Conservation (phyloP, 164 flowering plant species). For the Chimonanthus praecox region DNA sequence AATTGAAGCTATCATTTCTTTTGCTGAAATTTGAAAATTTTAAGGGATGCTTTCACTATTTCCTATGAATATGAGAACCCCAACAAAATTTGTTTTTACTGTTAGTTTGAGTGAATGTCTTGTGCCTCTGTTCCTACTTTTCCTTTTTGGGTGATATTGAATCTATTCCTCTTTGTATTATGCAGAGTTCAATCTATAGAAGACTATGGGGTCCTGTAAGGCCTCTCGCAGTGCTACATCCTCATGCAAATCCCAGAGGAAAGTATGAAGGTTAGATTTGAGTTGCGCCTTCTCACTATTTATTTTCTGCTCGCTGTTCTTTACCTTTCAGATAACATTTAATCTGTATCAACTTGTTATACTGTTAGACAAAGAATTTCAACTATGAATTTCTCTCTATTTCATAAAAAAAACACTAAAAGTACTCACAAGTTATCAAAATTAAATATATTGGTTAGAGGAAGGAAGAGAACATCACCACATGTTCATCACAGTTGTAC, state of each 20-base stretch:
- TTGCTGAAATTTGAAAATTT: neutral
- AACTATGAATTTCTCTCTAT: neutral
- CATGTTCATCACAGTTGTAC: neutral
- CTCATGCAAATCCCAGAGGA: constrained; percentile 68
- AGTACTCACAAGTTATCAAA: neutral
- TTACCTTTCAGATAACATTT: neutral
- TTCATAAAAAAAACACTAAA: neutral
- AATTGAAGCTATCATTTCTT: neutral
- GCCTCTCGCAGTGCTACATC: constrained; percentile 56
- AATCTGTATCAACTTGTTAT: neutral
- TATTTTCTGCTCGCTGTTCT: neutral
- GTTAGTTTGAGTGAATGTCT: neutral
- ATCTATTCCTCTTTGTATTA: constrained; percentile 2
- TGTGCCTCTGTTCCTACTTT: neutral
- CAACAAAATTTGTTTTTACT: neutral
- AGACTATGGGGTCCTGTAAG: constrained; percentile 85
- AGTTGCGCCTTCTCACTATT: neutral
- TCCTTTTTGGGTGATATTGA: neutral
- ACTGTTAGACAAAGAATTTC: neutral
- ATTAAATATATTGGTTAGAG: neutral
- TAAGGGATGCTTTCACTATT: neutral
- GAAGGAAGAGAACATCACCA: neutral
- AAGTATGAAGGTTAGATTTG: constrained; percentile 57
- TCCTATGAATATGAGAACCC: neutral
- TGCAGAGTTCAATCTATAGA: constrained; percentile 58